Base-by-base conservation (phyloP, 2,329 filamentous ascomycete genomes). In the Macrophomina tecta region DNA sequence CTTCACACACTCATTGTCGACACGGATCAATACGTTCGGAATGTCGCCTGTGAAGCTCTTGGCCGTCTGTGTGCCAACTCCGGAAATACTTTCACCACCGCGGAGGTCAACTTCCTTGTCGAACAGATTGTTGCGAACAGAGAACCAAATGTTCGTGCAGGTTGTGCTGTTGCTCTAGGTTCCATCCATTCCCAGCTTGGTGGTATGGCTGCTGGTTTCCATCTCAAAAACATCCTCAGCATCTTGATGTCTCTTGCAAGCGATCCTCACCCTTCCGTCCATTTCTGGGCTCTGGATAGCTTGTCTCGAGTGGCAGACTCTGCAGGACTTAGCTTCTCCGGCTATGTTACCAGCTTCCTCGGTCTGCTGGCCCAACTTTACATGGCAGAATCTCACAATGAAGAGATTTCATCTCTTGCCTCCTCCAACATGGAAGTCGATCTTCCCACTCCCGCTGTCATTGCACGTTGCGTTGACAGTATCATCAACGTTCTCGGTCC, bases 211-310 rank as follows among this genome's bases (percentile, higher is more conserved):
- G 95, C 95, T 65, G 93, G 94, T 3, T 93, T 95, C 73, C 95
- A 99, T 76, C 85, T 99, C 61, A 98, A 98, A 82, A 97, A 93
- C 1, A 97, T 99, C 60, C 86, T 97, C n/a, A 91, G 94, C 18
- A 96, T 99, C 46, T 82, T 99, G n/a, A 97, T 98, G 91, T 98
- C 95, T 7, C 85, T 99, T 9, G 94, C 93, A 77, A 97, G 94
- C 72, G 95, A 99, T 74, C 92, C 94, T 23, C 95, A 99, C 76
- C 94, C 95, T 0, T 90, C 92, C 0, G 95, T 99, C 8, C 95
- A 99, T 78, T 97, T 94, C 76, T 98, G 94, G 93, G 94, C 96
- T 2, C 83, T 99, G 52, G 93, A 97, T 76, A 94, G 93, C 9
- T 80, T 99, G 36, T 90, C 92, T 2, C 85, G 91, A 63, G 93